Evolutionary conservation across 2,329 filamentous ascomycete species (phyloP), one percentile per base, ranked within the genome.

Genomic region (Pseudocercospora macadamiae): DNA sequence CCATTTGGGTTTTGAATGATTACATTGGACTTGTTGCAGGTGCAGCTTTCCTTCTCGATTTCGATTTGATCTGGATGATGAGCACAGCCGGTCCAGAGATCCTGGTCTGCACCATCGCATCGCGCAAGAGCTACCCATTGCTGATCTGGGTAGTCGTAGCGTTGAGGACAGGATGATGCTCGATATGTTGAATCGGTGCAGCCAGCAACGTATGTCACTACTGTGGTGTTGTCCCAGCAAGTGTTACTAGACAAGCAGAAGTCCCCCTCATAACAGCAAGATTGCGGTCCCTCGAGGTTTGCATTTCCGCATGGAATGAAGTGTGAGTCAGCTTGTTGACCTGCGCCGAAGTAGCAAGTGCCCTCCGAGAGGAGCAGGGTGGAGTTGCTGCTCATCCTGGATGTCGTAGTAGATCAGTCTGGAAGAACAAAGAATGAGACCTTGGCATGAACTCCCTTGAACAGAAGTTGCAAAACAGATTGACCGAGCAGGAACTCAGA

Each of bases 261-360:
- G 30, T 51, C 48, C 26, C 28, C 28, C 12, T 18, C 26, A 18
- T 51, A 36, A 16, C 48, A 51, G 30, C 48, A 51, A 16, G 28
- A 32, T 18, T 51, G 48, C 6, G 26, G 26, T 8, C 28, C 48
- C 12, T 32, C 19, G 9, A 48, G 37, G 9, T 39, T 30, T 18
- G 18, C 51, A 25, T 44, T 39, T 16, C 51, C 51, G 51, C 51
- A 44, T 9, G 51, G 51, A 16, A 54, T 44, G 51, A 39, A 30
- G 37, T 32, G 19, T 5, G 34, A 30, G 51, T 25, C 30, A 16
- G 51, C 32, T 32, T 37, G 51, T 25, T 42, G 37, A 21, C 51
- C 32, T n/a, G 51, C 51, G 34, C 48, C 48, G 48, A 51, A 51
- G 48, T 36, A 51, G 48, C 48, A 51, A 16, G 14, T 51, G 14